Evolutionary conservation across 768 basidiomycete species (phyloP), one percentile per base, ranked within the genome.

Genomic region (Boletus speciosus): DNA sequence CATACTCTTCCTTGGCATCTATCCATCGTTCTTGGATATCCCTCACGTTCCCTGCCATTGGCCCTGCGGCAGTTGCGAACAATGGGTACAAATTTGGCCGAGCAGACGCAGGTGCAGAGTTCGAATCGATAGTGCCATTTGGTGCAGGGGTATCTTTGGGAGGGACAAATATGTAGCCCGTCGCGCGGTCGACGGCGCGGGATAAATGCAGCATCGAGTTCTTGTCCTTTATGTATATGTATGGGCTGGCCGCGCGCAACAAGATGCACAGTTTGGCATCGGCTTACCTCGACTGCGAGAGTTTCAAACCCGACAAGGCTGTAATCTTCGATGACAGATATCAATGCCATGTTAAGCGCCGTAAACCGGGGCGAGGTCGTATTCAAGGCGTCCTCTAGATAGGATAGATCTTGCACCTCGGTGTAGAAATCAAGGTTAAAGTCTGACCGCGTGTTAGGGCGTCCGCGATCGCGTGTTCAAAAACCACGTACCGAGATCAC

Each of bases 401-500:
- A 87, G 1, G 88, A 86, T 0, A 99, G 78, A 66, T 99, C 96
- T 71, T 97, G 94, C 0, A 97, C 97, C 72, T 99, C 94, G 39
- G 97, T 98, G 70, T 98, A 98, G 70, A 90, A 99, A 60, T 93
- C 91, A 29, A 99, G 85, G 65, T 96, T 97, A 77, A 99, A 98
- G 41, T 96, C 96, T 97, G 61, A 36, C 7, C 27, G 6, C 29
- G 32, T 19, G 25, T 68, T 12, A 55, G 48, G 9, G 21, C 12
- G 9, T 38, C 6, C n/a, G n/a, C 23, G 49, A 19, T 48, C 35
- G 25, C 37, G 31, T n/a, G 34, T 14, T 34, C 15, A 16, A 42
- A 43, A 16, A 46, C n/a, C 5, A 67, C 81, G 43, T 62, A 95
- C 95, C 91, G 40, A 98, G 78, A 56, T 96, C 92, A 11, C 97